Evolutionary conservation across 2,329 filamentous ascomycete genomes (phyloP), one percentile per base, ranked within the genome.

Genomic region (Helotiales sp.): DNA sequence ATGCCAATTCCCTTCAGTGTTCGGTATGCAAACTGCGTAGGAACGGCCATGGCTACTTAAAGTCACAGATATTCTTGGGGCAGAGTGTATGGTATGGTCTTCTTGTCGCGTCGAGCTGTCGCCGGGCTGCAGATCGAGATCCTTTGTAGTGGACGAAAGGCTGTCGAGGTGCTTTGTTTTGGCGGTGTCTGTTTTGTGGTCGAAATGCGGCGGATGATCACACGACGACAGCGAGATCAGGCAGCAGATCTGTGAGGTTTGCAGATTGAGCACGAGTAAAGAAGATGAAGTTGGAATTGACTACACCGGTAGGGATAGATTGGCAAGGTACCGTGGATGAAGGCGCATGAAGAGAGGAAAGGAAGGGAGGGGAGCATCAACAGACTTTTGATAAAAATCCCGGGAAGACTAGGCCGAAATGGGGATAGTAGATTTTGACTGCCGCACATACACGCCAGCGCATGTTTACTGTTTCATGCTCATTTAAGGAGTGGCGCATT

Each of bases 1-100:
- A 98, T 82, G 71, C 93, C 93, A 80, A 99, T 93, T 76, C 87
- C 88, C 86, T 97, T 98, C 78, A 93, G 89, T 76, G 95, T 97
- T 79, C 95, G 91, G 83, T 90, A 96, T 77, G 91, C 91, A 86
- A 97, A 90, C 86, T 97, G 93, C 79, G 93, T 89, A 72, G 90
- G 87, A 81, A 82, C 87, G 75, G 91, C 90, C 92, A 96, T 97
- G 85, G 87, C 90, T 92, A 92, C 85, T 87, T 73, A 91, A 92
- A 92, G 89, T 82, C 88, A 91, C 89, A 71, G 70, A 65, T 59
- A 58, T 61, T 63, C 55, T 62, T 55, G 55, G 54, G 54, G 62
- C 66, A 65, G 64, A 48, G 67, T 36, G 62, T 55, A 53, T n/a
- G n/a, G 58, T 36, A 50, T 55, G 33, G 55, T 65, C 58, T 70